phyloP scores from a whole-genome alignment of 1,284 basidiomycete genomes.

The Clitocybe nebularis region DNA sequence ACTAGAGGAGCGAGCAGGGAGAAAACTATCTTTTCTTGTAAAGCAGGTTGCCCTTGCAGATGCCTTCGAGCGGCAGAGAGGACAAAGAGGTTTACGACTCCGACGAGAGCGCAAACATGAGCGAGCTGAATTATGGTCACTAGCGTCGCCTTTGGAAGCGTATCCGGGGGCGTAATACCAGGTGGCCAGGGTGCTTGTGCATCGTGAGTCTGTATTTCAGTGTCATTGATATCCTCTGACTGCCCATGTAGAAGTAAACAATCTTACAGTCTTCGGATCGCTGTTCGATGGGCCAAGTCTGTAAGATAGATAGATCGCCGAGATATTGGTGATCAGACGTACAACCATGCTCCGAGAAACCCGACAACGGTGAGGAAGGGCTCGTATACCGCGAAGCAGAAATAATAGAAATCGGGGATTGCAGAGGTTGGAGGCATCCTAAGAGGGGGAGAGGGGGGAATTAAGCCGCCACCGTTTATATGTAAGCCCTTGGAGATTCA shows the following conservation, averaged over 20 bases:
- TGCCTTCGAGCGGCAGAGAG: conserved; percentile 57
- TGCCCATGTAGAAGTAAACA: conserved; percentile 6
- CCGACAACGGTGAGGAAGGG: conserved; percentile 62
- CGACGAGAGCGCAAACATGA: conserved; percentile 70
- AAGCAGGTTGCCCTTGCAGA: conserved; percentile 48
- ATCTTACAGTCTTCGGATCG: conserved; percentile 58
- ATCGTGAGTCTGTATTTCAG: conserved; percentile 53
- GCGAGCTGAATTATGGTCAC: conserved; percentile 69
- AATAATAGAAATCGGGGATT: conserved; percentile 67
- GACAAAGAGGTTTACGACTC: conserved; percentile 64
- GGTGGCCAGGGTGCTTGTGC: conserved; percentile 68
- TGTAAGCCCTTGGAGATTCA: too few relatives aligned
- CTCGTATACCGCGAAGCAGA: conserved; percentile 69
- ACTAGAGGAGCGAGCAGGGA: conserved; percentile 64
- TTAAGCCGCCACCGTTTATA: too few relatives aligned
- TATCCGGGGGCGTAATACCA: conserved; percentile 39
- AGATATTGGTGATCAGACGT: conserved; percentile 19
- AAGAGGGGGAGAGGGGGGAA: conserved; percentile 13
- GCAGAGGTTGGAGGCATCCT: conserved; percentile 48
- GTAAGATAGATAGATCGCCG: conserved; percentile 13
- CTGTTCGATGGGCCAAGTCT: conserved; percentile 24
- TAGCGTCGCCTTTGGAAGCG: conserved; percentile 56
- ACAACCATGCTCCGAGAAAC: conserved; percentile 57
- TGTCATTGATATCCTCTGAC: conserved; percentile 8
- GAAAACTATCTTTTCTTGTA: conserved; percentile 67